Evolutionary conservation across 306 rosid species (phyloP).

Genomic region (Datisca glomerata): DNA sequence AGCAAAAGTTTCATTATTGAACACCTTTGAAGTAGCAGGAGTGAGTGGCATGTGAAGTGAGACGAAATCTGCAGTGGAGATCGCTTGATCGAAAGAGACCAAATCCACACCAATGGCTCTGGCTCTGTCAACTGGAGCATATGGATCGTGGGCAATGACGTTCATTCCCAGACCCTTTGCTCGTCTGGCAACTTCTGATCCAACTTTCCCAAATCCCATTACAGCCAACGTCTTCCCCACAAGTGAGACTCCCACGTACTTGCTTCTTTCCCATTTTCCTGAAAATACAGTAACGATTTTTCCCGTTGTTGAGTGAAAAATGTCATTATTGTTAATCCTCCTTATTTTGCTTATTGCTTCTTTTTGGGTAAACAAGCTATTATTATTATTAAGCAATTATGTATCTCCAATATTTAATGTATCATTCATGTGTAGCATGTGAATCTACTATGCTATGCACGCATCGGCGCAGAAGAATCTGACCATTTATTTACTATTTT

Average conservation of each 20-base stretch:
- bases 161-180: slow-evolving; percentile 89
- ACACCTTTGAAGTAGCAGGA: slow-evolving; percentile 56
- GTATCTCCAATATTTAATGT: no score
- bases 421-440: no score
- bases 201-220: slow-evolving; percentile 93
- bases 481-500: no score
- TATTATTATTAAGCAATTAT: no score
- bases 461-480: no score
- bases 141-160: slow-evolving; percentile 88
- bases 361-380: no score
- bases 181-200: slow-evolving; percentile 83
- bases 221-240: slow-evolving; percentile 87
- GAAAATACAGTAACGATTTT: no score
- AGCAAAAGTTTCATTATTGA: slow-evolving; percentile 55
- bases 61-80: slow-evolving; percentile 62
- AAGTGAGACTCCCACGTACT: slow-evolving; percentile 83
- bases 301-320: no score
- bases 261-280: slow-evolving; percentile 86
- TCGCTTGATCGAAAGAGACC: slow-evolving; percentile 71
- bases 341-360: no score
- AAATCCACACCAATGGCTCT: slow-evolving; percentile 85
- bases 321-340: no score
- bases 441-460: no score
- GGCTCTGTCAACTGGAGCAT: slow-evolving; percentile 80
- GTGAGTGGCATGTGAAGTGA: slow-evolving; percentile 94